phyloP scores from a whole-genome alignment of 345 rosid species.

The Cardiospermum halicacabum region DNA sequence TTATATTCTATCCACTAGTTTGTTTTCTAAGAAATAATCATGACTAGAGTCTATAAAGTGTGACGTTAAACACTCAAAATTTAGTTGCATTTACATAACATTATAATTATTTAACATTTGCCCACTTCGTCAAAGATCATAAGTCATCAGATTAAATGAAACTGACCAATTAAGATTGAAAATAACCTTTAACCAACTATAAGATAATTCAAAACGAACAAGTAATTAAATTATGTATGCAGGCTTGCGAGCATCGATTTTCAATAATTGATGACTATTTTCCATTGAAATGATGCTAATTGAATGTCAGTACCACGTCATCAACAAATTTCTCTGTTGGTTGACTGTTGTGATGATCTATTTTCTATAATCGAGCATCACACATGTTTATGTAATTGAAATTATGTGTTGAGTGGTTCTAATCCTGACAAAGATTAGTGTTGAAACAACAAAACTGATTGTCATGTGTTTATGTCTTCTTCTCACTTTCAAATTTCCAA shows the following conservation, averaged over 20 bases:
- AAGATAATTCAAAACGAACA: no score
- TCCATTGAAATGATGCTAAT: conserved; percentile 8
- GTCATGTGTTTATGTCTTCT: no score
- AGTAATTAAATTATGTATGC: no score
- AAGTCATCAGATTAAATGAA: not conserved
- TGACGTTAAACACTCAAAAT: not conserved
- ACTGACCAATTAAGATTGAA: not conserved
- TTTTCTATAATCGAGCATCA: not conserved
- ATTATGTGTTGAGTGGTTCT: conserved; percentile 5
- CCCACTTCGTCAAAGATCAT: not conserved
- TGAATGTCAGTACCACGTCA: conserved; percentile 19
- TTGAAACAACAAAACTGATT: conserved; percentile 2
- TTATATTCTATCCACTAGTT: not conserved
- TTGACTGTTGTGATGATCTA: not conserved
- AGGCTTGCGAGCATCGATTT: not conserved
- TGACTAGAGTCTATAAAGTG: not conserved
- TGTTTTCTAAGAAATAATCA: conserved; percentile 17
- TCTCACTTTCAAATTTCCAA: no score
- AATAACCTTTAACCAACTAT: conserved; percentile 15
- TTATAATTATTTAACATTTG: not conserved
- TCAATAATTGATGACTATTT: conserved; percentile 1
- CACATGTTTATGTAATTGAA: conserved; percentile 11
- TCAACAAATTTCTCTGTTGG: not conserved
- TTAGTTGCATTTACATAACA: conserved; percentile 14
- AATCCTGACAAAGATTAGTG: conserved; percentile 25